Evolutionary conservation across 2,329 filamentous ascomycete genomes (phyloP), one percentile per base, ranked within the genome.

Genomic region (Fonsecaea pedrosoi): DNA sequence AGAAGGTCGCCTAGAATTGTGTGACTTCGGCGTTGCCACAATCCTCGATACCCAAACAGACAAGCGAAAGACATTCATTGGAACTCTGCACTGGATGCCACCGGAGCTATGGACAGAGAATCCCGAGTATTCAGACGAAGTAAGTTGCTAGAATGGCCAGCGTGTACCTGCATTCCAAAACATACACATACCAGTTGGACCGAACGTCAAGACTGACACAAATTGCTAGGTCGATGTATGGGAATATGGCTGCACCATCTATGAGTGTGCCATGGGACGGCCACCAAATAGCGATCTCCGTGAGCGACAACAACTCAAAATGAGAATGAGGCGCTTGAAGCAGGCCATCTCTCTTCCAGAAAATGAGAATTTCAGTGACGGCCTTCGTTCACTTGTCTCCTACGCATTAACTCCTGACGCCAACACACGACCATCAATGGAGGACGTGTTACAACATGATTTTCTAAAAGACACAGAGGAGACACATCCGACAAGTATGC

Each of bases 51-150:
- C 83, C 3, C 82, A 86, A 65, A 79, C 82, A 63, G 84, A 86
- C 64, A 90, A 89, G 76, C 81, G 87, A 63, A 85, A 84, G 9
- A 90, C 87, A 4, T 87, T 89, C 75, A 86, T 90, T 59, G 87
- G 87, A 30, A 90, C 87, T 3, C 85, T 87, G 2, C 85, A 89
- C 73, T 90, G 86, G 85, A 89, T 90, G 87, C 85, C 87, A 5
- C 86, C 85, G 4, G 87, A 90, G 73, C 80, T 89, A 75, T 83
- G 83, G 68, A 70, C 71, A 21, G 77, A 78, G 62, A 79, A 77
- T 7, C 79, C 81, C 60, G 76, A 80, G 58, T 83, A 83, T 65
- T 80, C 81, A 12, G 82, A 80, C 65, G 82, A 84, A 72, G 79
- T 81, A 65, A 71, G 77, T 72, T 15, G 12, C 6, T 4, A 4